Percentiles rank a stretch among this genome's conserved stretches.
Evolutionary conservation across 164 flowering plant species (phyloP).

Genomic region (Macadamia tetraphylla): DNA sequence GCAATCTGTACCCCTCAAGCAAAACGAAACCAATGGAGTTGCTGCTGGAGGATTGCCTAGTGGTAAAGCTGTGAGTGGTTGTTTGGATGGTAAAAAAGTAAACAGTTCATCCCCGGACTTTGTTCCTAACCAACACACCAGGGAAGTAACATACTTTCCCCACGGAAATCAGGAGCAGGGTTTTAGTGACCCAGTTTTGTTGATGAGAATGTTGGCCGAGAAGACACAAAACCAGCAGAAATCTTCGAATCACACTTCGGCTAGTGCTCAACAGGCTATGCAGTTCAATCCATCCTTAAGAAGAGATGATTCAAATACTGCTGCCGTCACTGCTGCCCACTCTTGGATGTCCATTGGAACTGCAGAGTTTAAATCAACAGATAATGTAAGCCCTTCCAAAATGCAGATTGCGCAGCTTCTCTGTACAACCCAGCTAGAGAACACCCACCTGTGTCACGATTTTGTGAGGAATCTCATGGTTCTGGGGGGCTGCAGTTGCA

Average conservation of each 20-base stretch:
- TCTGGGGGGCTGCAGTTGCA: constrained; percentile 32
- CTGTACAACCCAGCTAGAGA: constrained; percentile 44
- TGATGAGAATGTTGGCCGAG: constrained; percentile 56
- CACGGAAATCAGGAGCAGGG: constrained; percentile 44
- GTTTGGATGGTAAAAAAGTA: constrained; percentile 16
- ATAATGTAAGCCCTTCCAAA: constrained; percentile 25
- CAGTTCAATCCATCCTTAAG: constrained; percentile 34
- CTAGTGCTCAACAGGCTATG: constrained; percentile 22
- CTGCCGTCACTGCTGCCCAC: constrained; percentile 56
- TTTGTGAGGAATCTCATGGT: constrained; percentile 35
- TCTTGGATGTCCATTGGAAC: constrained; percentile 83
- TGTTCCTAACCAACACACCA: constrained; percentile 26
- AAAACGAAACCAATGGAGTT: constrained; percentile 30
- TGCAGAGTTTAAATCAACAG: constrained; percentile 35
- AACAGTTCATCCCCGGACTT: constrained; percentile 22
- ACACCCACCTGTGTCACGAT: constrained; percentile 29
- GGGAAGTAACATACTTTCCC: constrained; percentile 24
- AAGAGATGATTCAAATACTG: constrained; percentile 47
- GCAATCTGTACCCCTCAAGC: constrained; percentile 35
- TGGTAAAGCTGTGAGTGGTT: constrained; percentile 29
- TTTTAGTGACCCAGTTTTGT: constrained; percentile 67
- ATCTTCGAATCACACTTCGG: constrained; percentile 18
- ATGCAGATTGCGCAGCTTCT: constrained; percentile 58
- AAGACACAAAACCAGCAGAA: constrained; percentile 50
- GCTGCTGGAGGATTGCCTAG: constrained; percentile 36